Percentiles rank a stretch among this genome's conserved stretches.
Conservation (phyloP, 371 early-diverging fungal genomes). For the Mucor plumbeus region DNA sequence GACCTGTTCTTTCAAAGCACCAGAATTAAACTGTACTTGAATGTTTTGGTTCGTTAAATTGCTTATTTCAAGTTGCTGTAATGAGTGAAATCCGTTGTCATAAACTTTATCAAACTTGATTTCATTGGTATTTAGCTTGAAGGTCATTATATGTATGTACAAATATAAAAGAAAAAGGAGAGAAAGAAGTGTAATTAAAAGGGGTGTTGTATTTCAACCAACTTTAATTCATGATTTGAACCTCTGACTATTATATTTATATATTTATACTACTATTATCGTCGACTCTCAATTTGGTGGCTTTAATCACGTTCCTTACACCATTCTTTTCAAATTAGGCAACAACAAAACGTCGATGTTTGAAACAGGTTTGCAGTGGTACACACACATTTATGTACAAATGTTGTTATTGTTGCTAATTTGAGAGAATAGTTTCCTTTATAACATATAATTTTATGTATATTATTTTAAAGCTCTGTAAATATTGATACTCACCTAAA, state of each 20-base stretch:
- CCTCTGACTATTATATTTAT: neutral
- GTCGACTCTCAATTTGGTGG: neutral
- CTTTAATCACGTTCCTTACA: neutral
- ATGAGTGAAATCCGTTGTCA: conserved; percentile 75
- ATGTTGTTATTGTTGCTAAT: no score
- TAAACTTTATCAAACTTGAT: conserved; percentile 62
- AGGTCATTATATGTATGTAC: neutral
- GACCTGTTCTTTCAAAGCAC: conserved; percentile 70
- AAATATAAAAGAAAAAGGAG: neutral
- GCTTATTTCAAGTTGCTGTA: conserved; percentile 68
- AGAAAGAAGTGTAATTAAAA: neutral
- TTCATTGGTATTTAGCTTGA: conserved; percentile 2
- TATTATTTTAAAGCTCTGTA: no score
- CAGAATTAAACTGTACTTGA: conserved; percentile 66
- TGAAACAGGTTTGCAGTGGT: neutral
- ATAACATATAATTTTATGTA: no score
- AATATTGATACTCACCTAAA: no score
- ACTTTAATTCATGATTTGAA: neutral
- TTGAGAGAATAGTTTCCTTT: no score
- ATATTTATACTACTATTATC: neutral
- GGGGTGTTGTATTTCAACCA: neutral
- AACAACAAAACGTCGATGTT: neutral
- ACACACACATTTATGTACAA: no score
- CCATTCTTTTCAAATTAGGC: neutral
- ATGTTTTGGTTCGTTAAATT: conserved; percentile 57